Evolutionary conservation across 768 basidiomycete genomes (phyloP), one percentile per base, ranked within the genome.

Genomic region (Kwoniella dendrophila): DNA sequence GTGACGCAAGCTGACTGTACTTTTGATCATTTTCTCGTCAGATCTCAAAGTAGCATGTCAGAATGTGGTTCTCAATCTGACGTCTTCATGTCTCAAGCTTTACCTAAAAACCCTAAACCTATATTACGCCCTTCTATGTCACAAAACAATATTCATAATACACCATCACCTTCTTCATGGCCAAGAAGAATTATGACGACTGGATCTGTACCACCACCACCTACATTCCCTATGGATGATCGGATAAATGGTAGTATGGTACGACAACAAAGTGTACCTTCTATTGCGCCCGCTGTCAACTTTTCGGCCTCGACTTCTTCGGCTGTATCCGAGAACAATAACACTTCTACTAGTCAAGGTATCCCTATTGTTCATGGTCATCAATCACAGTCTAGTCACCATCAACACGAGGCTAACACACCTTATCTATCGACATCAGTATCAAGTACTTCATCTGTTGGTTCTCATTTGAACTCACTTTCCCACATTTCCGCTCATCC

Each of bases 61-160:
- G 55, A 63, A 30, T 69, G 60, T 51, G 60, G 60, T 38, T 44
- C 67, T 24, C 52, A 54, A 49, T 32, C 50, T 18, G 69, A 71
- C 30, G 66, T 67, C 44, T 71, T 71, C 59, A 61, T 61, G 57
- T 57, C 66, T n/a, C 57, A 59, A 30, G 34, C 52, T 29, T 18
- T 64, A 24, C 63, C 59, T 18, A 54, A 50, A 16, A 36, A 36
- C 44, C 49, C 36, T 40, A 63, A 67, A 34, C 60, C 66, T 30
- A 49, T 49, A 44, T 56, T 68, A 18, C 69, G 66, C 27, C 58
- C 59, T n/a, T 61, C 64, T 22, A 38, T 64, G 16, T 64, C 64
- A 22, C 70, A 71, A 48, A 66, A 62, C 45, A 38, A 41, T 14
- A 29, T 59, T 2, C 32, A 40, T 24, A 56, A 57, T 26, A 41